Percentiles rank a stretch among this genome's conserved stretches.
Evolutionary conservation across 345 rosid species (phyloP).

Genomic region (Sisymbrium altissimum): DNA sequence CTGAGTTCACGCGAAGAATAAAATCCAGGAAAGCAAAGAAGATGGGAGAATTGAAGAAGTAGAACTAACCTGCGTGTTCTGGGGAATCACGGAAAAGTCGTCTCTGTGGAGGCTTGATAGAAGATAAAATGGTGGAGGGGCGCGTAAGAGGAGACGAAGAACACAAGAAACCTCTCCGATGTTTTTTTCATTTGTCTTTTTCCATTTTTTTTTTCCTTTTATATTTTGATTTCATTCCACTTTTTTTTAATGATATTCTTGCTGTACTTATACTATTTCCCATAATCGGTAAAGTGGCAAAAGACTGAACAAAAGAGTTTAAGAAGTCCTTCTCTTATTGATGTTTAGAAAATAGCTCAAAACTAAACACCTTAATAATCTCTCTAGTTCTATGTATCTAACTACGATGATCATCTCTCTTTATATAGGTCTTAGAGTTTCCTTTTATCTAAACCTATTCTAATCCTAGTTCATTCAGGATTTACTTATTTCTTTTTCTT

Average conservation of each 20-base stretch:
- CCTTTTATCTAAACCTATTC: no score
- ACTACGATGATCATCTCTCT: no score
- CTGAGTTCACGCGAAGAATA: neutral
- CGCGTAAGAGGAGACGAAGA: constrained; percentile 11
- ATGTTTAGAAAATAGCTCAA: no score
- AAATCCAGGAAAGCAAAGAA: neutral
- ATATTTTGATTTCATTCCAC: neutral
- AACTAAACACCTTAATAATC: no score
- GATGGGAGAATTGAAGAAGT: neutral
- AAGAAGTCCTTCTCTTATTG: no score
- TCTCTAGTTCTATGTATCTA: no score
- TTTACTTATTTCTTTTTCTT: no score
- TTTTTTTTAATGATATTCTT: neutral
- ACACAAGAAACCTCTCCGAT: constrained; percentile 18
- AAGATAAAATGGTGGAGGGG: constrained; percentile 31
- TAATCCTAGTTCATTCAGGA: no score
- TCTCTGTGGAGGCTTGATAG: constrained; percentile 23
- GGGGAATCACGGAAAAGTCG: constrained; percentile 4
- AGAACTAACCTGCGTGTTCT: constrained; percentile 12
- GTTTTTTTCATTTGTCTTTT: neutral
- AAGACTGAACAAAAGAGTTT: no score
- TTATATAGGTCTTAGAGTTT: no score
- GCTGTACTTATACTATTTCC: no score
- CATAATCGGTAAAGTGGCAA: no score
- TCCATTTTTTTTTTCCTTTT: neutral